Percentiles rank a stretch among this genome's conserved stretches.
These are phyloP conservation scores for Phtheirospermum japonicum DNA, from an alignment of 257 asterid species.

Conservation along the genomic window DNA sequence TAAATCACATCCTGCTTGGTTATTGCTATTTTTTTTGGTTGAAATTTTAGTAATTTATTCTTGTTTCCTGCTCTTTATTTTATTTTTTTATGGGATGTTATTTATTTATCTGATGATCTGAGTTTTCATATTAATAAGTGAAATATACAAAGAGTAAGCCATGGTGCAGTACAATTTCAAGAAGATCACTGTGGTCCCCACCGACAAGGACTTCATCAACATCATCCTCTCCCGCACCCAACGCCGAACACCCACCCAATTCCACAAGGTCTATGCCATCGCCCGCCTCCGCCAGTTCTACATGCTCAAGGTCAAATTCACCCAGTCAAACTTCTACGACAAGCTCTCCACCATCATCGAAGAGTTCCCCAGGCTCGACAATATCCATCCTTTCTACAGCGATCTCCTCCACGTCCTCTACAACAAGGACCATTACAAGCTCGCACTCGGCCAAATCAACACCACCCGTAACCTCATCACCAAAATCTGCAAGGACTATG, in stretches of 20 bases:
- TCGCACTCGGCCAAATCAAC: constrained; percentile 92
- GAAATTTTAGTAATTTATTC: too few relatives aligned
- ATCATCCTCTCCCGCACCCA: constrained; percentile 93
- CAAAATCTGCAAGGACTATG: constrained; percentile 80
- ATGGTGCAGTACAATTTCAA: constrained; percentile 98
- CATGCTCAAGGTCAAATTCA: constrained; percentile 92
- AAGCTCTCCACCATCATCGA: constrained; percentile 85
- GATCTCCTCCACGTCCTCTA: constrained; percentile 92
- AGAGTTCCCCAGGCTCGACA: constrained; percentile 91
- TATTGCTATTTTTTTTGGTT: too few relatives aligned
- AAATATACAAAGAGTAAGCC: constrained; percentile 20
- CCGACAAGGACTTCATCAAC: constrained; percentile 84
- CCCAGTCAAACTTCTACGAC: constrained; percentile 77
- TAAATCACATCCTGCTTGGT: too few relatives aligned
- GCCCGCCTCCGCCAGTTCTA: constrained; percentile 86
- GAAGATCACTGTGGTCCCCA: constrained; percentile 89
- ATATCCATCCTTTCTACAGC: constrained; percentile 93
- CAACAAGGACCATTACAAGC: constrained; percentile 96
- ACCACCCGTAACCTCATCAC: constrained; percentile 84
- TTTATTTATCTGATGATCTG: background rate
- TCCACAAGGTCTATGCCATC: constrained; percentile 96
- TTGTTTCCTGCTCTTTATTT: background rate
- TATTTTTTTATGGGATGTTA: background rate
- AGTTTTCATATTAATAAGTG: background rate
- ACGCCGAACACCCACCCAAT: constrained; percentile 93